phyloP scores from a whole-genome alignment of 2,329 filamentous ascomycete genomes.

The Allantophomopsis lycopodina region DNA sequence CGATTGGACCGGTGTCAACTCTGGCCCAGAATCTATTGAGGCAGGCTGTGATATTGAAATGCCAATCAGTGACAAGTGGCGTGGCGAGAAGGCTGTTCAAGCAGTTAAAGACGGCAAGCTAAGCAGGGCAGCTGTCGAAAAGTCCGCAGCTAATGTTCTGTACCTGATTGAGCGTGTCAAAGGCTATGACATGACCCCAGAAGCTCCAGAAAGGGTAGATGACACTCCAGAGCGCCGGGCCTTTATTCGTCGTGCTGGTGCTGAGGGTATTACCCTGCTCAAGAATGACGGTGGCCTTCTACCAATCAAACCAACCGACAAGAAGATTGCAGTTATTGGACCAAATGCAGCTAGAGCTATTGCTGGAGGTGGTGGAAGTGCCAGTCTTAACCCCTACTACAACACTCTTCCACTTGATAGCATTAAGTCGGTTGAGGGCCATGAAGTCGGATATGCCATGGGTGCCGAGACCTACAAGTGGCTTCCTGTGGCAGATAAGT shows the following conservation, averaged over 20 bases:
- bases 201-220: slow-evolving; percentile 42
- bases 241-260: slow-evolving; percentile 46
- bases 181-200: slow-evolving; percentile 40
- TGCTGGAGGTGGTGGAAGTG: slow-evolving; percentile 54
- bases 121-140: slow-evolving; percentile 34
- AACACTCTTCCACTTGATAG: slow-evolving; percentile 50
- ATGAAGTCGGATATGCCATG: slow-evolving; percentile 43
- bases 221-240: slow-evolving; percentile 41
- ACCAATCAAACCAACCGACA: slow-evolving; percentile 38
- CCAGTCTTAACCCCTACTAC: slow-evolving; percentile 56
- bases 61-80: slow-evolving; percentile 39
- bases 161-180: slow-evolving; percentile 47
- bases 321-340: slow-evolving; percentile 51
- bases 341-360: slow-evolving; percentile 55
- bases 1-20: slow-evolving; percentile 45
- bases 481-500: slow-evolving; percentile 46
- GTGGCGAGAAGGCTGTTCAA: slow-evolving; percentile 40
- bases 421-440: slow-evolving; percentile 37
- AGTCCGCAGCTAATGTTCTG: slow-evolving; percentile 44
- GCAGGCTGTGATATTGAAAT: slow-evolving; percentile 45
- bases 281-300: slow-evolving; percentile 48
- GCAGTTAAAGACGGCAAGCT: slow-evolving; percentile 35
- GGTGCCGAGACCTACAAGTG: slow-evolving; percentile 53
- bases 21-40: slow-evolving; percentile 37
- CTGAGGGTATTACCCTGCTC: slow-evolving; percentile 47